A percentile compares a stretch with the other conserved stretches of the same genome.
Conservation (phyloP, 305 asterid genomes). For the Vinca major region DNA sequence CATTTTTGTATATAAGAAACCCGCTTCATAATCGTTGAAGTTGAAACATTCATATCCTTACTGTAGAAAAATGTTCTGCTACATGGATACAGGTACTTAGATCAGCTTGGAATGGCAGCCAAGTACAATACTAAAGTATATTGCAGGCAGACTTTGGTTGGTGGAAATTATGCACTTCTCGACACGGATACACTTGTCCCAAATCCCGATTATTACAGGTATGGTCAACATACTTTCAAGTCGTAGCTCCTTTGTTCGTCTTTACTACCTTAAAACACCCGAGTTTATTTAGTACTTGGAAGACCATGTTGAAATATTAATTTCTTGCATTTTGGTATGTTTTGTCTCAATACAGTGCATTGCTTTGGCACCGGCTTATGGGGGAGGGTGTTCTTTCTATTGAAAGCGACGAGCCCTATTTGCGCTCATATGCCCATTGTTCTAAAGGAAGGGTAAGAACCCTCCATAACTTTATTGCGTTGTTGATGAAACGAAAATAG, state of each 20-base stretch:
- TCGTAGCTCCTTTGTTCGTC: neutral
- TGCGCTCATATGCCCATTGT: conserved; percentile 84
- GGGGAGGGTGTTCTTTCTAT: conserved; percentile 67
- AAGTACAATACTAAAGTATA: conserved; percentile 58
- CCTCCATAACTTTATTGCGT: conserved; percentile 4
- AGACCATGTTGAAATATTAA: neutral
- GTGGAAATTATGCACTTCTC: conserved; percentile 84
- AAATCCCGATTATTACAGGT: conserved; percentile 95
- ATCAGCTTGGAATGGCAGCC: conserved; percentile 97
- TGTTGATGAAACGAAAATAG: conserved; percentile 4
- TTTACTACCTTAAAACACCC: neutral
- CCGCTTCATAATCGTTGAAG: neutral
- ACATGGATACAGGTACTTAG: conserved; percentile 60
- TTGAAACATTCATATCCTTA: neutral
- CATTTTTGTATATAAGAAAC: neutral
- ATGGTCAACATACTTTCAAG: conserved; percentile 5
- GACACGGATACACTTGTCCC: conserved; percentile 56
- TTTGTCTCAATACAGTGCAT: conserved; percentile 44
- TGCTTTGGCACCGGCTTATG: conserved; percentile 91
- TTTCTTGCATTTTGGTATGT: neutral
- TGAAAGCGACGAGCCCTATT: conserved; percentile 34
- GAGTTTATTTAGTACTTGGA: neutral
- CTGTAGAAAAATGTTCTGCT: neutral
- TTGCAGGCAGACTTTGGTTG: conserved; percentile 79
- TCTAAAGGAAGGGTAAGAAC: conserved; percentile 67